Evolutionary conservation across 352 stramenopile genomes (phyloP), one percentile per base, ranked within the genome.

Genomic region (Thraustochytrium striatum): DNA sequence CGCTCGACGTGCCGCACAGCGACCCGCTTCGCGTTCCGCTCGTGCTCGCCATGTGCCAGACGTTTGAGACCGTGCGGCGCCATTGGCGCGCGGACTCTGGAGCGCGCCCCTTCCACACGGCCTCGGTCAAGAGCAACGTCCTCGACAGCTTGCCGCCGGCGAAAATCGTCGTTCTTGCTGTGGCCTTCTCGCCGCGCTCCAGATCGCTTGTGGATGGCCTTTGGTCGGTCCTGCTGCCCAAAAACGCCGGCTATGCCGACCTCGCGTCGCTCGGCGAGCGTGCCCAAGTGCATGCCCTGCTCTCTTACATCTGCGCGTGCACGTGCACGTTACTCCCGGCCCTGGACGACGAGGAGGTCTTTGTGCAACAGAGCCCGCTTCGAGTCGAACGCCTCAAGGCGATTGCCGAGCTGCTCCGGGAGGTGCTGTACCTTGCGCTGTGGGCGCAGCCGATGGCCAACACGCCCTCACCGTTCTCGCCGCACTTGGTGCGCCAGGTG

Each of bases 261-360:
- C 65, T 43, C n/a, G 35, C 39, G 21, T 19, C 68, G 16, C 68
- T 75, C 30, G n/a, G n/a, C 9, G 47, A 35, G 5, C 7, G n/a
- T 11, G 30, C 25, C 1, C 30, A 75, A 30, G 65, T 75, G 9
- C 44, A 32, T 19, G 39, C 30, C 50, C 21, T 28, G 19, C 21
- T 75, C 21, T 55, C 65, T 9, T 75, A 61, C 52, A 70, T 43
- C 7, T 62, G 44, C 39, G 44, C 65, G 9, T 19, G 19, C 39
- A 75, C 65, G n/a, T 75, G 65, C 50, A 30, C 43, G 36, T 32
- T 75, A 28, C 41, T 75, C 19, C 65, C 65, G 8, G 65, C 65
- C 8, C 65, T 75, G 21, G 52, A 75, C 50, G 65, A 75, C 65
- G 44, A 75, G 25, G 65, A 75, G 30, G 61, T 75, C 44, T 75